Evolutionary conservation across 202 grass and related monocot genomes (phyloP).

Genomic region (Elaeis oleifera): DNA sequence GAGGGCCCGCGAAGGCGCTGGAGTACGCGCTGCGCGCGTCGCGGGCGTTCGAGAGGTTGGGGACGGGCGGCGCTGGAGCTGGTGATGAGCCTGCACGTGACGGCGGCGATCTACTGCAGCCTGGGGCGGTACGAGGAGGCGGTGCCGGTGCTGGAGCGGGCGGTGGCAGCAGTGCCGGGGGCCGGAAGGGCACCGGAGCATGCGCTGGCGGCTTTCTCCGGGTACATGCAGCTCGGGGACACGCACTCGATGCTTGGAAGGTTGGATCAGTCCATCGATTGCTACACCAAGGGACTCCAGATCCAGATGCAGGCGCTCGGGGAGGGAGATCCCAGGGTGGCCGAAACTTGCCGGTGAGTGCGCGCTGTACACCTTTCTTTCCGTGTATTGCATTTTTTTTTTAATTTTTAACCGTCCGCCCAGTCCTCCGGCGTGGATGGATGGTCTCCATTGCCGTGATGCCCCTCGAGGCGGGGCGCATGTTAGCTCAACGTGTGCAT

Average conservation of each 20-base stretch:
- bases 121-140: constrained; percentile 70
- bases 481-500: too few species aligned
- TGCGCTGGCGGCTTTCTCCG: constrained; percentile 86
- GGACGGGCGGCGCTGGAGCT: constrained; percentile 80
- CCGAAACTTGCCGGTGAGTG: constrained; percentile 81
- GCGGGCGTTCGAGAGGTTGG: constrained; percentile 60
- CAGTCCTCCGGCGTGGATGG: neutral
- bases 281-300: constrained; percentile 84
- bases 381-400: neutral
- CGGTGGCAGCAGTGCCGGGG: constrained; percentile 52
- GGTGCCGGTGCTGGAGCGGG: constrained; percentile 74
- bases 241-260: constrained; percentile 89
- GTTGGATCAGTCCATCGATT: constrained; percentile 83
- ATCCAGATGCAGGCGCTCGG: constrained; percentile 93
- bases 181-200: constrained; percentile 37
- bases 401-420: neutral
- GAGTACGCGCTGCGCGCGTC: constrained; percentile 81
- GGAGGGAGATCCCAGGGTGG: constrained; percentile 74
- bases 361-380: constrained; percentile 27
- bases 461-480: too few species aligned
- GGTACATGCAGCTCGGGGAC: constrained; percentile 98
- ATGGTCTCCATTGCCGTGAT: neutral
- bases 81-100: constrained; percentile 93
- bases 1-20: constrained; percentile 65
- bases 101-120: constrained; percentile 83